A percentile compares a stretch with the other conserved stretches of the same genome.
phyloP scores from a whole-genome alignment of 2,329 filamentous ascomycete genomes.

The Aquanectria penicillioides region DNA sequence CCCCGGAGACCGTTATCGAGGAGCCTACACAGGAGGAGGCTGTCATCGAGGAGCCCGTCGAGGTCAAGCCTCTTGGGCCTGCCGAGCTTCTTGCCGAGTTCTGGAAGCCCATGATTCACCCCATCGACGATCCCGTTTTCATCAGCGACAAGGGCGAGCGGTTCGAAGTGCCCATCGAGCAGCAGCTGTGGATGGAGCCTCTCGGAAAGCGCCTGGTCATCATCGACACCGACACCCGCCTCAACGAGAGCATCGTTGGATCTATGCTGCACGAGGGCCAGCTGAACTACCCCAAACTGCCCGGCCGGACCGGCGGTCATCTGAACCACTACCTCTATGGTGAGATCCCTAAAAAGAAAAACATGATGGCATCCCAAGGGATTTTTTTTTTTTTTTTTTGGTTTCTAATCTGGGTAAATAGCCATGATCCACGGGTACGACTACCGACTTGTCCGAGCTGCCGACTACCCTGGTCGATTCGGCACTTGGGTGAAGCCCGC shows the following conservation, averaged over 20 bases:
- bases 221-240: conserved; percentile 56
- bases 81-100: background rate
- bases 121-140: background rate
- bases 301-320: conserved; percentile 52
- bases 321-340: conserved; percentile 57
- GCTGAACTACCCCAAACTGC: conserved; percentile 48
- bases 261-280: background rate
- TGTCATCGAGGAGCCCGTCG: too few species aligned
- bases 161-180: background rate
- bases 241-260: conserved; percentile 41
- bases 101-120: background rate
- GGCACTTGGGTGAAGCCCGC: conserved; percentile 13
- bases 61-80: background rate
- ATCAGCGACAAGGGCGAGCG: background rate
- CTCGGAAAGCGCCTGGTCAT: conserved; percentile 55
- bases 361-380: too few species aligned
- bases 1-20: too few species aligned
- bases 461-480: background rate
- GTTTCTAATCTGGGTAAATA: conserved; percentile 36
- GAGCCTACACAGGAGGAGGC: too few species aligned
- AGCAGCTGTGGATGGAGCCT: conserved; percentile 43
- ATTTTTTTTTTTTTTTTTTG: background rate
- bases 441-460: conserved; percentile 8
- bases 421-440: conserved; percentile 51
- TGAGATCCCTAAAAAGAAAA: too few species aligned